Evolutionary conservation across 352 stramenopile species (phyloP), one percentile per base, ranked within the genome.

Genomic region (Pythium sukuiense): DNA sequence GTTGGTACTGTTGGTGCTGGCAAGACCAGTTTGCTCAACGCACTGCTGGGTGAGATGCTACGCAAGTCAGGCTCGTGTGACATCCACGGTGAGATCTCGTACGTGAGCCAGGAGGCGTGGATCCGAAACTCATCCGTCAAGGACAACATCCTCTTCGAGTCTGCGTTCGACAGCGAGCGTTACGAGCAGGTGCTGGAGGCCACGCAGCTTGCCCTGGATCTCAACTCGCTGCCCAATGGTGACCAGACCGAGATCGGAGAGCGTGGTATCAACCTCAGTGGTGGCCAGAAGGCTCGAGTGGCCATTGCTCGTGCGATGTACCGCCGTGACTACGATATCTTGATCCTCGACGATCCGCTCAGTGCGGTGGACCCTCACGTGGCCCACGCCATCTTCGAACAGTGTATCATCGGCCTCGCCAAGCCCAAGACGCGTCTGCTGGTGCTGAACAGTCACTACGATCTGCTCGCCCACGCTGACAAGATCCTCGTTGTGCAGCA

Each of bases 211-310:
- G 70, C 65, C 16, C 65, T 81, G 12, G 90, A 97, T 70, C 67
- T 97, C 6, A 55, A 71, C 30, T 73, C 90, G 50, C 62, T 96
- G 12, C 75, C 82, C n/a, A 70, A 85, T 57, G 90, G 90, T 18
- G 88, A 96, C 57, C 58, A 84, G 61, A 93, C 79, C 43, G 75
- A 83, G 67, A 85, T 90, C 30, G 83, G 80, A 14, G 80, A 89
- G 64, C 76, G 80, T 14, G 74, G 74, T 5, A 73, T 78, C 59
- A 81, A 81, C 62, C 41, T 81, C 6, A 76, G 68, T 32, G 74
- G 74, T 3, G 74, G 74, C 2, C 74, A 81, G 52, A 81, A 81
- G 56, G 74, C 74, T 2, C 74, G 74, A 16, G 62, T 81, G 14
- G 66, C 60, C 13, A 69, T 79, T 6, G 74, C 71, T 1, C 64